These are phyloP conservation scores for Ophiocordyceps camponoti-floridani DNA, from an alignment of 2,329 filamentous ascomycete species.

Conservation along the genomic window DNA sequence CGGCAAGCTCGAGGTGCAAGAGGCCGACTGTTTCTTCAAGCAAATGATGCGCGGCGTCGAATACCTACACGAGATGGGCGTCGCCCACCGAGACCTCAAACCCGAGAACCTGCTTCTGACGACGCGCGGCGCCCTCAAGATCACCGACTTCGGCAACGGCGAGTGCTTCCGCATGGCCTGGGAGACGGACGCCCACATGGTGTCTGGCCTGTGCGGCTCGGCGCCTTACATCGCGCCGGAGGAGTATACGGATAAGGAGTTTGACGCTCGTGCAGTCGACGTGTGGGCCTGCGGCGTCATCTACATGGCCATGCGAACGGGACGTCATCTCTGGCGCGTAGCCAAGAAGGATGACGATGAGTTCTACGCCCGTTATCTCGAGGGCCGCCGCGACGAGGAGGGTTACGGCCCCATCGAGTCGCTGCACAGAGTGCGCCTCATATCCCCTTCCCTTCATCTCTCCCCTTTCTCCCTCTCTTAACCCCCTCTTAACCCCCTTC, in stretches of 20 bases:
- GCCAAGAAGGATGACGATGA: constrained; percentile 95
- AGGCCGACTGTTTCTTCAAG: constrained; percentile 98
- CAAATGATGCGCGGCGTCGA: constrained; percentile 98
- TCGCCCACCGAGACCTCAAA: constrained; percentile 90
- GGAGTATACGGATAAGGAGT: constrained; percentile 88
- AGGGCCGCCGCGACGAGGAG: constrained; percentile 83
- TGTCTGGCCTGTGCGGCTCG: constrained; percentile 86
- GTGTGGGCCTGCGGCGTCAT: constrained; percentile 98
- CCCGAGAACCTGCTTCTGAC: constrained; percentile 92
- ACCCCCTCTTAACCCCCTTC: not conserved
- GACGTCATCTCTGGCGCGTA: constrained; percentile 89
- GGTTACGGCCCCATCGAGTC: constrained; percentile 95
- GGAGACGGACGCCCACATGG: constrained; percentile 98
- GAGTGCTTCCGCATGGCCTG: constrained; percentile 99
- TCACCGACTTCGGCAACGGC: constrained; percentile 96
- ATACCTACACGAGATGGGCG: constrained; percentile 98
- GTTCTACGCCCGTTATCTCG: constrained; percentile 87
- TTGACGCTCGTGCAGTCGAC: constrained; percentile 93
- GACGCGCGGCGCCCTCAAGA: constrained; percentile 82
- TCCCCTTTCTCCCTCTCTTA: not conserved
- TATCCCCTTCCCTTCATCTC: not conserved
- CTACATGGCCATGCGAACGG: constrained; percentile 98
- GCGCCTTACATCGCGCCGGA: constrained; percentile 96
- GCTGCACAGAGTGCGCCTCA: constrained; percentile 71
- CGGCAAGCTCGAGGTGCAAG: constrained; percentile 75